Evolutionary conservation across 345 rosid genomes (phyloP).

Genomic region (Carallia pectinifolia): DNA sequence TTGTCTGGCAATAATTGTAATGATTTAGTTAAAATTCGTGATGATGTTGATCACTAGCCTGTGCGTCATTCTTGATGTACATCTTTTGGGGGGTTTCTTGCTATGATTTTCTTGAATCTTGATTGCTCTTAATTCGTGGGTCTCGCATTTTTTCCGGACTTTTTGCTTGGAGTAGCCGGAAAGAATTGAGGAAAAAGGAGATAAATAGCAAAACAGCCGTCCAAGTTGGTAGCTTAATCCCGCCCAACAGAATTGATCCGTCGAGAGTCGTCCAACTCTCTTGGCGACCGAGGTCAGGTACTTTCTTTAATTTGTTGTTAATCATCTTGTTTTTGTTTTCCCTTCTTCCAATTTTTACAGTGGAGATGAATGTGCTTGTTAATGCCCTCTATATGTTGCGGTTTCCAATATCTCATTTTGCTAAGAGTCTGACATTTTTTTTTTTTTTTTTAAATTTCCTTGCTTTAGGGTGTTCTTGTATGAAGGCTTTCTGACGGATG

Average conservation of each 20-base stretch:
- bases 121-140: neutral
- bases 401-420: conserved; percentile 6
- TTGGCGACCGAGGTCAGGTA: conserved; percentile 99
- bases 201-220: conserved; percentile 9
- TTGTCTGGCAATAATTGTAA: neutral
- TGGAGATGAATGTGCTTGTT: too few species aligned
- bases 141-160: neutral
- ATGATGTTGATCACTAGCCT: neutral
- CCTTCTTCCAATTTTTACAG: neutral
- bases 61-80: too few species aligned
- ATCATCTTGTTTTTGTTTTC: neutral
- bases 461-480: conserved; percentile 68
- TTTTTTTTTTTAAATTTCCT: conserved; percentile 10
- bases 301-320: conserved; percentile 22
- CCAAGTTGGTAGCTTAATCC: conserved; percentile 29
- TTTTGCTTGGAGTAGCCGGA: conserved; percentile 45
- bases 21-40: conserved; percentile 10
- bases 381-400: neutral
- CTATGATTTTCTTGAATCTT: neutral
- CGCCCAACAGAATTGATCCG: conserved; percentile 50
- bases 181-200: conserved; percentile 61
- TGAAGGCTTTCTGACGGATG: conserved; percentile 56
- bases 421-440: conserved; percentile 25
- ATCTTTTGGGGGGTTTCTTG: neutral
- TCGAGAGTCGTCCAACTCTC: conserved; percentile 65